These are phyloP conservation scores for Cladosporium sp. DNA, from an alignment of 2,329 filamentous ascomycete species.

Conservation along the genomic window DNA sequence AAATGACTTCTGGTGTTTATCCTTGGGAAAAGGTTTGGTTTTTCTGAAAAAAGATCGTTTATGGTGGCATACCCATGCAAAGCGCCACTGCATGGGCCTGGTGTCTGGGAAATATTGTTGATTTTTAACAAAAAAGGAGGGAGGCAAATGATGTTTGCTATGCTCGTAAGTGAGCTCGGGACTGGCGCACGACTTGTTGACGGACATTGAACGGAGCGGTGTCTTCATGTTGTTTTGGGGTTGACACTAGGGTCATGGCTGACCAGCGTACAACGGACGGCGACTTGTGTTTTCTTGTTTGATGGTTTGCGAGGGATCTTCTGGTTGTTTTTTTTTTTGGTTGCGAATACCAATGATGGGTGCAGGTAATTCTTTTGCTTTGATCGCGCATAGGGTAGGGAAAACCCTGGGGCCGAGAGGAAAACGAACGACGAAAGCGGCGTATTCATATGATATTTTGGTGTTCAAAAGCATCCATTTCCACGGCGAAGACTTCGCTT, in stretches of 20 bases:
- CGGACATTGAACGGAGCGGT: background rate
- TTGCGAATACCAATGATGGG: slow-evolving; percentile 8
- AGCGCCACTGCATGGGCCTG: background rate
- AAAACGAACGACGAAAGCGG: background rate
- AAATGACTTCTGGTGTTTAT: slow-evolving; percentile 8
- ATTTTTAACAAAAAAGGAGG: slow-evolving; percentile 1
- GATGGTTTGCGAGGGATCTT: background rate
- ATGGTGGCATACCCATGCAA: slow-evolving; percentile 5
- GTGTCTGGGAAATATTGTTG: slow-evolving; percentile 6
- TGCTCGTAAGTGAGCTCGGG: background rate
- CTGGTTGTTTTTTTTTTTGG: background rate
- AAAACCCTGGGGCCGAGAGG: background rate
- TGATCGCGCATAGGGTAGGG: background rate
- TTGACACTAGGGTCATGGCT: background rate
- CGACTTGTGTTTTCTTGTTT: slow-evolving; percentile 1
- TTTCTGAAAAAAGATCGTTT: background rate
- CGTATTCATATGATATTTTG: background rate
- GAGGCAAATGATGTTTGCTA: slow-evolving; percentile 2
- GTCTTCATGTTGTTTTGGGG: background rate
- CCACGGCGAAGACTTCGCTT: too few relatives aligned
- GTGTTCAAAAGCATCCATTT: background rate
- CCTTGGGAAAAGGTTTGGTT: background rate
- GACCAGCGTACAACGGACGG: slow-evolving; percentile 3
- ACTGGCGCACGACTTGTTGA: slow-evolving; percentile 2
- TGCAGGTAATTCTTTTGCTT: slow-evolving; percentile 11